Conservation (phyloP, 169 alveolate species). For the Cryptosporidium bovis region DNA sequence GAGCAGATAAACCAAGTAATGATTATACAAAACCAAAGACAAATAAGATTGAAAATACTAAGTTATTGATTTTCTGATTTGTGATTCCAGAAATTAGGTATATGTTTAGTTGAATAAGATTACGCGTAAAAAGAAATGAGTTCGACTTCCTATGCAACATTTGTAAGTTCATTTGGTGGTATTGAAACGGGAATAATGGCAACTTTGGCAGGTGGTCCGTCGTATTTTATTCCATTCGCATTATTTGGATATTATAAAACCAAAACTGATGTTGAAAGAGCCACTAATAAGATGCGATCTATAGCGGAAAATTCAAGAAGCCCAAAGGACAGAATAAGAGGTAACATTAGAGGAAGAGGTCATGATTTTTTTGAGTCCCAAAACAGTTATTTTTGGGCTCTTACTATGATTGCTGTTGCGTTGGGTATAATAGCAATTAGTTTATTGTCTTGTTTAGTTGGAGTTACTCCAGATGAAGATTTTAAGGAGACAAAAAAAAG, state of each 20-base stretch:
- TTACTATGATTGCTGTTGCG: conserved; percentile 46
- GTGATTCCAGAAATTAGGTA: background rate
- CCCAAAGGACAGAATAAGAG: conserved; percentile 25
- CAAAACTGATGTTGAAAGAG: conserved; percentile 7
- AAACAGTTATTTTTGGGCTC: conserved; percentile 57
- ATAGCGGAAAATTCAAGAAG: conserved; percentile 43
- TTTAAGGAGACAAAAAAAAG: conserved; percentile 46
- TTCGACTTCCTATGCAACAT: conserved; percentile 20
- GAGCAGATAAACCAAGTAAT: no score
- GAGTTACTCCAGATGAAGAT: conserved; percentile 63
- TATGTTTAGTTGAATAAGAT: background rate
- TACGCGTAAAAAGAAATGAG: background rate
- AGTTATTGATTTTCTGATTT: no score
- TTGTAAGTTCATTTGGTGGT: conserved; percentile 67
- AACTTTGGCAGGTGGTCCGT: conserved; percentile 67
- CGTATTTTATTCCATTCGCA: conserved; percentile 65
- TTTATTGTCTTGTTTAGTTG: conserved; percentile 51
- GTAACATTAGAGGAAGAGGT: background rate
- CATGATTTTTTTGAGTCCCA: conserved; percentile 46
- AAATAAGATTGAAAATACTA: no score
- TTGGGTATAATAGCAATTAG: conserved; percentile 50
- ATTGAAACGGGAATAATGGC: conserved; percentile 67
- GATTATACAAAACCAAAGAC: no score
- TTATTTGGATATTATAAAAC: conserved; percentile 54
- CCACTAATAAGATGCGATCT: conserved; percentile 17